Percentiles rank a stretch among this genome's conserved stretches.
These are phyloP conservation scores for Sindora glabra DNA, from an alignment of 306 rosid genomes.

Conservation along the genomic window DNA sequence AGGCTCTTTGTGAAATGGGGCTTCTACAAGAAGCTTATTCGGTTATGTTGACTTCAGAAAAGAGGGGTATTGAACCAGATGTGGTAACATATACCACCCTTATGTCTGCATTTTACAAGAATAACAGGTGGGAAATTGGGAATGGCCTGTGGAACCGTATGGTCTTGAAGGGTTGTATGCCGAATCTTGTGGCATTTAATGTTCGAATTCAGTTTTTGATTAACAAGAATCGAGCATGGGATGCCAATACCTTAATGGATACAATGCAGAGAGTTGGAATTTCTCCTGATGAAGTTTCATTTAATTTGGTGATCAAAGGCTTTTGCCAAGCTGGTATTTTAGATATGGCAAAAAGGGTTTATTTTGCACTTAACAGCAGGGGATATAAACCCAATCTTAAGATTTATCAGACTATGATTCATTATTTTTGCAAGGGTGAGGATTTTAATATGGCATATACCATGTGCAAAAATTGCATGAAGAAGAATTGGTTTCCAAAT, in stretches of 20 bases:
- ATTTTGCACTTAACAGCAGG: slow-evolving; percentile 32
- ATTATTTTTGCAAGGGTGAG: slow-evolving; percentile 55
- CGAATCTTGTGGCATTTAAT: slow-evolving; percentile 60
- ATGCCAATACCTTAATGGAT: slow-evolving; percentile 46
- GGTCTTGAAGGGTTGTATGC: slow-evolving; percentile 58
- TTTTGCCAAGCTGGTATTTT: slow-evolving; percentile 47
- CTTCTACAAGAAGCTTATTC: slow-evolving; percentile 38
- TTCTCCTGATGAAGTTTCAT: slow-evolving; percentile 56
- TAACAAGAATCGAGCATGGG: slow-evolving; percentile 52
- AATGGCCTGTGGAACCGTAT: slow-evolving; percentile 78
- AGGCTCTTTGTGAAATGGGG: slow-evolving; percentile 48
- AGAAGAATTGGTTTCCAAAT: slow-evolving; percentile 59
- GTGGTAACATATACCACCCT: slow-evolving; percentile 63
- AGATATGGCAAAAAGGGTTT: slow-evolving; percentile 69
- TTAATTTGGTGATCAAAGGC: slow-evolving; percentile 68
- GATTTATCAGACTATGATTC: slow-evolving; percentile 83
- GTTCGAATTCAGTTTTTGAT: slow-evolving; percentile 59
- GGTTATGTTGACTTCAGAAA: slow-evolving; percentile 44
- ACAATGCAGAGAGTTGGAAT: slow-evolving; percentile 47
- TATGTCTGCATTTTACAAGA: slow-evolving; percentile 51
- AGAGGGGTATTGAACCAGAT: slow-evolving; percentile 52
- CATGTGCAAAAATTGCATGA: slow-evolving; percentile 51
- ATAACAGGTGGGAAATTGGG: slow-evolving; percentile 38
- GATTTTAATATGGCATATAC: slow-evolving; percentile 49
- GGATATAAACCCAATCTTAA: slow-evolving; percentile 47